Evolutionary conservation across 2,329 filamentous ascomycete genomes (phyloP), one percentile per base, ranked within the genome.

Genomic region (Capronia epimyces): DNA sequence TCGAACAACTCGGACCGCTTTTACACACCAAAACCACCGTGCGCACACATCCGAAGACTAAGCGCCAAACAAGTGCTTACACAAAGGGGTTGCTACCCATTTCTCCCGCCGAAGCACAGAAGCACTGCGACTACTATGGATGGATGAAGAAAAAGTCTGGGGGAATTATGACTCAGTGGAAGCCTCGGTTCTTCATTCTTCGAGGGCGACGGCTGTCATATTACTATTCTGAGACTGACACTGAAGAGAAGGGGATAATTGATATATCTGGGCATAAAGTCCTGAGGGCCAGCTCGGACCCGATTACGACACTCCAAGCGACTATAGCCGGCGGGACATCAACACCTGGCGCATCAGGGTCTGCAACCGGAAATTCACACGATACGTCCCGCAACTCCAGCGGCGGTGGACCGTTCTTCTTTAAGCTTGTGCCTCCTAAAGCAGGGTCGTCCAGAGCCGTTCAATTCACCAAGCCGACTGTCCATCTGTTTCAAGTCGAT

Each of bases 81-180:
- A 87, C 84, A 15, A 84, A 87, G 24, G 93, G 93, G 0, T 72
- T 97, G 34, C 79, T 87, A 61, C 89, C 90, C 68, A 86, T 91
- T 53, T 73, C 80, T 0, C 93, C 93, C 0, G 76, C 82, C 49
- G 88, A 95, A 65, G 89, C 91, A 54, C 93, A 95, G 69, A 74
- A 82, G 55, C 83, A 82, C 55, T 91, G 89, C 49, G 91, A 98
- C 65, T 97, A 95, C 67, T 91, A 85, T 63, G 93, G 93, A 1
- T 98, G 93, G 93, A 98, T 98, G 93, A 97, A 93, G 76, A 98
- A 98, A 78, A 90, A 94, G 70, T 95, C 89, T 53, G 91, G 89
- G 1, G 93, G 91, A 63, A 75, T 97, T 27, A 95, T 98, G 84
- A 89, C 89, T 2, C 95, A 90, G 1, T 98, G 93, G 93, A 98